Evolutionary conservation across 2,329 filamentous ascomycete species (phyloP), one percentile per base, ranked within the genome.

Genomic region (Zymoseptoria pseudotritici): DNA sequence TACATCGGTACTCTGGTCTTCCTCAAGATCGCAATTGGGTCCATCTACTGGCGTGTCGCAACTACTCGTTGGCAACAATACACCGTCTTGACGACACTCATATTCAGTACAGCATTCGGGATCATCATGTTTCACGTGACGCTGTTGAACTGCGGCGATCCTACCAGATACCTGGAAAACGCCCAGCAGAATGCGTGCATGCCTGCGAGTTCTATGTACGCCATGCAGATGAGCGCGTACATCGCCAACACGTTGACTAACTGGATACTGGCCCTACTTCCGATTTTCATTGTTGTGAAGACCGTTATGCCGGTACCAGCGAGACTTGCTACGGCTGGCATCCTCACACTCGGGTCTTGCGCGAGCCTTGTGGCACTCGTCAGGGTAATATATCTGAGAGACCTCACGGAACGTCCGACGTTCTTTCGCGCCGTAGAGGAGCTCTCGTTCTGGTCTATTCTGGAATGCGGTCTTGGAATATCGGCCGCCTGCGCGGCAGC

Each of bases 31-130:
- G 78, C 77, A 1, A 65, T 80, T 4, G 76, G 72, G 7, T 65
- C 79, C 42, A 78, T 79, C 67, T 77, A 78, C 65, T 69, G 75
- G 9, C 75, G 78, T 2, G 74, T 79, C 53, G 70, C 78, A n/a
- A 69, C 65, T 17, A 68, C 72, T 42, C 58, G 54, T 19, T 78
- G 75, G 73, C 77, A 79, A 42, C 65, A 66, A 24, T 59, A 62
- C 31, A 63, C 66, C 7, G 63, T 74, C 29, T 68, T 67, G 36
- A 53, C 55, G 20, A 61, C 70, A 46, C 66, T 73, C 31, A 57
- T 59, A 10, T 55, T 73, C 22, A 66, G 66, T 19, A 65, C 72
- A n/a, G 66, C 75, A n/a, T 75, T 72, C 49, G 67, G 71, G 10
- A 70, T 74, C 13, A 72, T 72, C 52, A 66, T 65, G 52, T 66